Conservation (phyloP, 176 grass and related monocot genomes). For the Ananas comosus region DNA sequence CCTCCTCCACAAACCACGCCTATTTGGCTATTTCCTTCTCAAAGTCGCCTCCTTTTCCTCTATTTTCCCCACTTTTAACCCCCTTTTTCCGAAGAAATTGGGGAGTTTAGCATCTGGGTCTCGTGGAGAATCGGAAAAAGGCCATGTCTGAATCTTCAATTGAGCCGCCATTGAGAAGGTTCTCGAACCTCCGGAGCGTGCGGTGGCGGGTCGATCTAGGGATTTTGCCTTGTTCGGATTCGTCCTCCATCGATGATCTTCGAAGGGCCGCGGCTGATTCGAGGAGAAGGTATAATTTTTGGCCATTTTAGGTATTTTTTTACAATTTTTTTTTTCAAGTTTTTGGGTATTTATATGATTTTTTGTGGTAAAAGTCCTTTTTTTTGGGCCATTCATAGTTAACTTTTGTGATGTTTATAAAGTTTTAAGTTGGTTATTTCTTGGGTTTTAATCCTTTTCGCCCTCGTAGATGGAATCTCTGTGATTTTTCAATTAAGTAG, state of each 20-base stretch:
- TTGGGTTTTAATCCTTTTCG: too few relatives aligned
- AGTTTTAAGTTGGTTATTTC: too few relatives aligned
- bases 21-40: neutral
- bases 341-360: neutral
- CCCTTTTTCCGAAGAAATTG: neutral
- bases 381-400: neutral
- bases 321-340: constrained; percentile 7
- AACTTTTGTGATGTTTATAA: too few relatives aligned
- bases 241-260: constrained; percentile 60
- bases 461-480: too few relatives aligned
- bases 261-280: constrained; percentile 77
- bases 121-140: neutral
- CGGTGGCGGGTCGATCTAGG: constrained; percentile 91
- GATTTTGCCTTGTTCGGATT: constrained; percentile 57
- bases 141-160: constrained; percentile 21
- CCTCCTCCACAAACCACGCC: too few relatives aligned
- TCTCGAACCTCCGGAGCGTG: constrained; percentile 57
- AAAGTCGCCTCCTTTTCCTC: neutral
- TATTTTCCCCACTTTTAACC: too few relatives aligned
- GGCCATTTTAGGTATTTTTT: constrained; percentile 4
- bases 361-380: neutral
- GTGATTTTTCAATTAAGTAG: too few relatives aligned
- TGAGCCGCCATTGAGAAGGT: constrained; percentile 30
- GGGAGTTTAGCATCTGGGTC: neutral
- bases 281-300: constrained; percentile 44